Evolutionary conservation across 495 filamentous ascomycete species (phyloP), one percentile per base, ranked within the genome.

Genomic region (Podospora appendiculata): DNA sequence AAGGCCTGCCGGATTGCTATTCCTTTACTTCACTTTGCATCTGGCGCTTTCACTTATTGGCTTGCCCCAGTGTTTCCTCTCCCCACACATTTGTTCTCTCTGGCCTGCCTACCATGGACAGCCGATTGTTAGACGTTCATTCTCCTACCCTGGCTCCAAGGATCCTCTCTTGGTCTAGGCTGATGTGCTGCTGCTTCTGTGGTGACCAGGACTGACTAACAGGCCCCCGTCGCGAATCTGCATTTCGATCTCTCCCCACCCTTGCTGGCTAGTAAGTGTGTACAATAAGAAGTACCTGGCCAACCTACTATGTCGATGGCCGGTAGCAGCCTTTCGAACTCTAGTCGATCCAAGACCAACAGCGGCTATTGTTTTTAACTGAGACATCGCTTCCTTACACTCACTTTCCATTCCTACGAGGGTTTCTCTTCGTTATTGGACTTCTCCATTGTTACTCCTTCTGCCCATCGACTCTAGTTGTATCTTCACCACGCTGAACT

Each of bases 351-450:
- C n/a, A 16, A 41, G 49, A 44, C 54, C 49, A 49, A 50, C 39
- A 45, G 41, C 25, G 44, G 14, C 49, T 14, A 40, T 41, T 47
- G 32, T 41, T 53, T 51, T 57, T 53, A 42, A 57, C 50, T 45
- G 49, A 36, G 10, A 45, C 41, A 45, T 25, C 19, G 12, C 38
- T 25, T 25, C 25, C 5, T 52, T 47, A 10, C 41, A 19, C 46
- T 51, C 47, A 25, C 46, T 51, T 41, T 53, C 36, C 51, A 47
- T 50, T 45, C 46, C 43, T 32, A 44, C 43, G 33, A 9, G 33
- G 32, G 16, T 35, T 35, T 14, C 32, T 36, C 25, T 34, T n/a
- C 25, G 12, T 7, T 35, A 47, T 16, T 8, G 16, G 45, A 16
- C 32, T 25, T 3, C 45, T 6, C 25, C 14, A 34, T 35, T 35